phyloP scores from a whole-genome alignment of 139 green algal genomes.

The Parachlorella kessleri region DNA sequence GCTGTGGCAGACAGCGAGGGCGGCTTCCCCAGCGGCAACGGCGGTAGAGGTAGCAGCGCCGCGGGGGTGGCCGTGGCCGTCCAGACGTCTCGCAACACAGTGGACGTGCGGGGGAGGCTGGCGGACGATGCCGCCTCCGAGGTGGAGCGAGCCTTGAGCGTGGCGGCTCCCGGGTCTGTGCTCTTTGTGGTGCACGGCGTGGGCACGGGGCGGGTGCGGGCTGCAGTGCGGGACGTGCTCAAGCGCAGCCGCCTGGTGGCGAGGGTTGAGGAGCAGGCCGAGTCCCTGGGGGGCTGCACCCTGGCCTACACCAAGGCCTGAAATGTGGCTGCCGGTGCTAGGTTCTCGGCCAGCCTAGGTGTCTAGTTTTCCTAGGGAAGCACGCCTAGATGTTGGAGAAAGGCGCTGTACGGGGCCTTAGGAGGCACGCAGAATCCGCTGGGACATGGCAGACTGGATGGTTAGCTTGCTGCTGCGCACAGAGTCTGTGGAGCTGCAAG shows the following conservation, averaged over 20 bases:
- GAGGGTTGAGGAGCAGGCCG: conserved; percentile 28
- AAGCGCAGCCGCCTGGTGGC: conserved; percentile 5
- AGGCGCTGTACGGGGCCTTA: too few species aligned
- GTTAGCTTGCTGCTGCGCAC: too few species aligned
- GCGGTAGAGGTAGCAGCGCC: not conserved
- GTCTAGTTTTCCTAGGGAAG: too few species aligned
- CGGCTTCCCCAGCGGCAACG: not conserved
- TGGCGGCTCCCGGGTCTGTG: not conserved
- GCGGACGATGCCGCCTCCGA: conserved; percentile 21
- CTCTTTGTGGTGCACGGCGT: conserved; percentile 61
- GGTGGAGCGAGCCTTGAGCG: conserved; percentile 26
- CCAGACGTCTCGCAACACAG: conserved; percentile 47
- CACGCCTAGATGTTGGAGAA: too few species aligned
- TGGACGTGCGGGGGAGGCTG: conserved; percentile 48
- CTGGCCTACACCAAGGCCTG: conserved; percentile 21
- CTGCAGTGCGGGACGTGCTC: conserved; percentile 35
- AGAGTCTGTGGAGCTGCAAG: too few species aligned
- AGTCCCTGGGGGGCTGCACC: conserved; percentile 43
- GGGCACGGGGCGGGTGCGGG: conserved; percentile 44
- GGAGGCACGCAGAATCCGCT: too few species aligned
- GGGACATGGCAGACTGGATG: too few species aligned
- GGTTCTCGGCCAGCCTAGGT: too few species aligned
- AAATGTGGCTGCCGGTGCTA: too few species aligned
- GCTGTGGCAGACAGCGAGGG: not conserved
- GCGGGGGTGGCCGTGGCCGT: conserved; percentile 20